Percentiles rank a stretch among this genome's conserved stretches.
Conservation (phyloP, 1,284 basidiomycete genomes). For the Thelephora terrestris region DNA sequence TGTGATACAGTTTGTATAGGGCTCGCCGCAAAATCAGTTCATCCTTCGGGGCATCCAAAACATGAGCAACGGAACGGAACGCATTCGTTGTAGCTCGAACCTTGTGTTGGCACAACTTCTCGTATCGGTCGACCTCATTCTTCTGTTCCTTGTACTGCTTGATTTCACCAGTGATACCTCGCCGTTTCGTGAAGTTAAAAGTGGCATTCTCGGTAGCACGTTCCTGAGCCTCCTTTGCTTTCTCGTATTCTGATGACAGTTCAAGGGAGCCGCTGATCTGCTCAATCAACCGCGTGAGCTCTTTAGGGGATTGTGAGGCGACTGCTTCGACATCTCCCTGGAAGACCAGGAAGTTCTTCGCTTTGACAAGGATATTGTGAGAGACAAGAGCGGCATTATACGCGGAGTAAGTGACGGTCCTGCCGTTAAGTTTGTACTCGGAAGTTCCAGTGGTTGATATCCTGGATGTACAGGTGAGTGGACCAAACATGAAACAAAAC, state of each 20-base stretch:
- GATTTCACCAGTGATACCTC: slow-evolving; percentile 91
- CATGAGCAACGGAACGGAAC: not conserved
- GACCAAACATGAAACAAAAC: not conserved
- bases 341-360: slow-evolving; percentile 99
- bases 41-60: slow-evolving; percentile 39
- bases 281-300: slow-evolving; percentile 86
- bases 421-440: slow-evolving; percentile 80
- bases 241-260: slow-evolving; percentile 82
- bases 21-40: slow-evolving; percentile 74
- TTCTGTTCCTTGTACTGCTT: slow-evolving; percentile 98
- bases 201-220: slow-evolving; percentile 90
- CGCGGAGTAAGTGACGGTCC: slow-evolving; percentile 69
- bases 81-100: slow-evolving; percentile 30
- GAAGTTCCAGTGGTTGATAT: slow-evolving; percentile 82
- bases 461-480: slow-evolving; percentile 28
- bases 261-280: slow-evolving; percentile 94
- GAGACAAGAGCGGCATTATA: slow-evolving; percentile 81
- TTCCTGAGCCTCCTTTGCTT: slow-evolving; percentile 79
- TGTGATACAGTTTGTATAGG: slow-evolving; percentile 86
- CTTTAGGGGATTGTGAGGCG: slow-evolving; percentile 88
- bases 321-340: slow-evolving; percentile 98
- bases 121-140: slow-evolving; percentile 85
- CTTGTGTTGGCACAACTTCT: slow-evolving; percentile 63
- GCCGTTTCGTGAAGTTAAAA: slow-evolving; percentile 87
- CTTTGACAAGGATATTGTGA: slow-evolving; percentile 97